Conservation (phyloP, 2,329 filamentous ascomycete species). For the Thielaviopsis euricoi region DNA sequence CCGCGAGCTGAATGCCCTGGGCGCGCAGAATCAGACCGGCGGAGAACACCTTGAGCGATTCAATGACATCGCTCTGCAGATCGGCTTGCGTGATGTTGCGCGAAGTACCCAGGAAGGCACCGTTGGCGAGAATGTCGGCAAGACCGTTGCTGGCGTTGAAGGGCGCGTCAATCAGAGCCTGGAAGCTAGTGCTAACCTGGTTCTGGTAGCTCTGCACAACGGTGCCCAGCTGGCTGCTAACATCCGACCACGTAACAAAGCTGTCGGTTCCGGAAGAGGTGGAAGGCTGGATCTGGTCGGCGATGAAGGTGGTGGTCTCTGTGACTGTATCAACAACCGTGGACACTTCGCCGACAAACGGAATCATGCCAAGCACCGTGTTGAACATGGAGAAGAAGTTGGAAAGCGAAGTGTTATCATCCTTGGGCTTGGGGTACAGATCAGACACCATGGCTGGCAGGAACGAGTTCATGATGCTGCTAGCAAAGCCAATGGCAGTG, state of each 20-base stretch:
- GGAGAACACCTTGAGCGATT: constrained; percentile 7
- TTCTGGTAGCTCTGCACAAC: constrained; percentile 8
- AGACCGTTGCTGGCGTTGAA: constrained; percentile 7
- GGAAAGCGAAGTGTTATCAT: constrained; percentile 9
- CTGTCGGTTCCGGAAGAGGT: neutral
- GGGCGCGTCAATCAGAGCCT: constrained; percentile 11
- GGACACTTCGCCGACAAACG: constrained; percentile 7
- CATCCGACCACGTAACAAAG: constrained; percentile 5
- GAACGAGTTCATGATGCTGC: constrained; percentile 10
- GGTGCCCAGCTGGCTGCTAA: constrained; percentile 3
- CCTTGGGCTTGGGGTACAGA: constrained; percentile 10
- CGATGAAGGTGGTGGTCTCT: neutral
- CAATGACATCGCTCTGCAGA: constrained; percentile 6
- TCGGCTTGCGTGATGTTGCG: constrained; percentile 13
- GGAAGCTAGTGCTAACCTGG: constrained; percentile 3
- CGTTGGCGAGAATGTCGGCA: constrained; percentile 2
- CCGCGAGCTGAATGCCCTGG: constrained; percentile 8
- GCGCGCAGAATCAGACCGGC: constrained; percentile 10
- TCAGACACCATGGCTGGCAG: constrained; percentile 12
- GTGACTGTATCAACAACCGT: neutral
- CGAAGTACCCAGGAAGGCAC: constrained; percentile 11
- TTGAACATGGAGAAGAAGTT: constrained; percentile 10
- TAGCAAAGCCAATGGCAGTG: constrained; percentile 11
- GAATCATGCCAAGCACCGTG: constrained; percentile 6
- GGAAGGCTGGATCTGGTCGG: constrained; percentile 2